Conservation (phyloP, 306 rosid genomes). For the Dicorynia guianensis region DNA sequence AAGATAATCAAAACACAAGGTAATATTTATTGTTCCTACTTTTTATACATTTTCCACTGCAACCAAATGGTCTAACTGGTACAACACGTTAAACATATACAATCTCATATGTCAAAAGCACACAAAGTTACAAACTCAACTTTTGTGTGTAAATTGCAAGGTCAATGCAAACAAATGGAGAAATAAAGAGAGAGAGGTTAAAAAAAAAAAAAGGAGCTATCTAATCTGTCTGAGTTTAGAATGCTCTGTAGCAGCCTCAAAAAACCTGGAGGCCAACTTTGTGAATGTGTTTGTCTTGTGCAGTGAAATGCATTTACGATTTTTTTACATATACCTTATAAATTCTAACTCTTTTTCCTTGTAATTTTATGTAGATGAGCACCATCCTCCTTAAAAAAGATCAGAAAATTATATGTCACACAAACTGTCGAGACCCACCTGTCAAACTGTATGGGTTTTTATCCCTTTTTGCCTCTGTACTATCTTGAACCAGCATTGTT, state of each 20-base stretch:
- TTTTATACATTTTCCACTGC: neutral
- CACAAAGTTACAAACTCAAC: neutral
- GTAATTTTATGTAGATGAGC: conserved; percentile 41
- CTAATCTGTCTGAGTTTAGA: neutral
- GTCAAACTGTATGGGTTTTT: conserved; percentile 42
- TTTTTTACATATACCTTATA: neutral
- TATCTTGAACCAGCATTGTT: neutral
- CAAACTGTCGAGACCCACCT: conserved; percentile 36
- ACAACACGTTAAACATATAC: neutral
- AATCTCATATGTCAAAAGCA: neutral
- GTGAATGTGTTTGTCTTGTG: neutral
- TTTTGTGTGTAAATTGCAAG: neutral
- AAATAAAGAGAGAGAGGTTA: too few relatives aligned
- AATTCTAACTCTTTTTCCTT: neutral
- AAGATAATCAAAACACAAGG: neutral
- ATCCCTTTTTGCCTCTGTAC: neutral
- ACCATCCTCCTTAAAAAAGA: conserved; percentile 49
- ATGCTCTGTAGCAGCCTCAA: neutral
- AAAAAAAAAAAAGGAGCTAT: neutral
- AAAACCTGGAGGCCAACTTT: neutral
- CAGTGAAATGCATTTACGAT: conserved; percentile 20
- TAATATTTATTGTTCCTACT: neutral
- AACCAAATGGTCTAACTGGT: neutral
- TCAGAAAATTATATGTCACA: conserved; percentile 45
- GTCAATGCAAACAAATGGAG: neutral